Evolutionary conservation across 192 early-diverging fungal species (phyloP), one percentile per base, ranked within the genome.

Genomic region (Coemansia sp.): DNA sequence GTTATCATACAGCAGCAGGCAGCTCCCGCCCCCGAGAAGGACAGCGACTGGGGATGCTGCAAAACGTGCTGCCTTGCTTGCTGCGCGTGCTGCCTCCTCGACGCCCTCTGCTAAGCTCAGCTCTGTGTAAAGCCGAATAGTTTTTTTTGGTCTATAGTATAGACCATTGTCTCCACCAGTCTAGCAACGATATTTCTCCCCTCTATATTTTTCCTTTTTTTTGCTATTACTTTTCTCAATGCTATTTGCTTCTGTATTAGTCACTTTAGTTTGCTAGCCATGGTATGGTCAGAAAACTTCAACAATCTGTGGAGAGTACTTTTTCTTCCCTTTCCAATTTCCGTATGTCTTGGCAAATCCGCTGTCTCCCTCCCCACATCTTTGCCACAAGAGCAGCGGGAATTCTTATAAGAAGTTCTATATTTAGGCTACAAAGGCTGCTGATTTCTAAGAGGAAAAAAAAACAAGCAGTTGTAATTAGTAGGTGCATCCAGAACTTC

Each of bases 121-220:
- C 18, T 51, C 47, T 9, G 47, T 51, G 47, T 51, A 51, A 51
- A 8, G 47, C n/a, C 47, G n/a, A 51, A 18, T 51, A 51, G n/a
- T 22, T 59, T 38, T 24, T n/a, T 24, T n/a, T 71, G 24, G 54
- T 40, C 42, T 36, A 36, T 36, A 36, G 36, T 36, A 36, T 36
- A 36, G 36, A 15, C 42, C 42, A 43, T 43, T 43, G 42, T 43
- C 12, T 43, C 42, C 42, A 13, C 42, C 42, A 43, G 42, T 43
- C 42, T 43, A 43, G 42, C 42, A 43, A 43, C 42, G 3, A 11
- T 43, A 12, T 43, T 43, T 9, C 7, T 11, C 13, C 12, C 36
- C 36, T 11, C 42, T 43, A 43, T 43, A 43, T 43, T 43, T 43
- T 67, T 42, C 51, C 16, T 68, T 59, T 40, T 27, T 57, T 67